A percentile compares a stretch with the other conserved stretches of the same genome.
phyloP scores from a whole-genome alignment of 2,329 filamentous ascomycete species.

The Fusarium redolens region DNA sequence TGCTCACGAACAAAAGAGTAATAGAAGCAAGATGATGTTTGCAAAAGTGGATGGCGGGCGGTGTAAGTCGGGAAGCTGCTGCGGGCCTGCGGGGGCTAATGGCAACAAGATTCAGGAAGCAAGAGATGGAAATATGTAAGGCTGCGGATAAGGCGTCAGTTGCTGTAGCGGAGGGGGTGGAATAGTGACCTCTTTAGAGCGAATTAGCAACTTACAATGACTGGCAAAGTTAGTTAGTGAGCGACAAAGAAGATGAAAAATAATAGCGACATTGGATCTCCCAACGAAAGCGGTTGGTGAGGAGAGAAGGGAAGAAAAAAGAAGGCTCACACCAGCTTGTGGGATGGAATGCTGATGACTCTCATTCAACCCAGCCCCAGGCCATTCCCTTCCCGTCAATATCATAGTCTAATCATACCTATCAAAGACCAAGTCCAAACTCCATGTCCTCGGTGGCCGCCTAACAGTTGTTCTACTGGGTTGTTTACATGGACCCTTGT shows the following conservation, averaged over 20 bases:
- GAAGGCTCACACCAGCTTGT: slow-evolving; percentile 24
- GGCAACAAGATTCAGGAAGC: slow-evolving; percentile 15
- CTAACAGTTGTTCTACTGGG: slow-evolving; percentile 35
- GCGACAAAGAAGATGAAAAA: slow-evolving; percentile 10
- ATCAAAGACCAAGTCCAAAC: slow-evolving; percentile 2
- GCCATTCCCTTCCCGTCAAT: slow-evolving; percentile 27
- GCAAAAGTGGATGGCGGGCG: slow-evolving; percentile 42
- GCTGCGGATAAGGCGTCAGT: slow-evolving; percentile 30
- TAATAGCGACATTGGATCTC: slow-evolving; percentile 1
- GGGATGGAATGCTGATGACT: slow-evolving; percentile 37
- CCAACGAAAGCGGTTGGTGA: slow-evolving; percentile 27
- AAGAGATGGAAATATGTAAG: slow-evolving; percentile 27
- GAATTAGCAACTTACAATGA: slow-evolving; percentile 22
- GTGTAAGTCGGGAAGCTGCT: slow-evolving; percentile 44
- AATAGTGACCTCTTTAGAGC: not conserved
- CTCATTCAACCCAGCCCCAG: slow-evolving; percentile 13
- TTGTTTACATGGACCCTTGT: slow-evolving; percentile 33
- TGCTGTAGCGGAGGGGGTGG: slow-evolving; percentile 11
- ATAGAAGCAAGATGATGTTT: slow-evolving; percentile 39
- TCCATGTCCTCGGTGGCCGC: slow-evolving; percentile 9
- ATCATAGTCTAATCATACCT: not conserved
- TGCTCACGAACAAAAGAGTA: slow-evolving; percentile 12
- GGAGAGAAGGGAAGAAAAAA: slow-evolving; percentile 9
- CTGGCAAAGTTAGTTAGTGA: slow-evolving; percentile 22
- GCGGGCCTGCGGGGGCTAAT: slow-evolving; percentile 37